Evolutionary conservation across 129 eudicot species (phyloP), one percentile per base, ranked within the genome.

Genomic region (Saussurea involucrata): DNA sequence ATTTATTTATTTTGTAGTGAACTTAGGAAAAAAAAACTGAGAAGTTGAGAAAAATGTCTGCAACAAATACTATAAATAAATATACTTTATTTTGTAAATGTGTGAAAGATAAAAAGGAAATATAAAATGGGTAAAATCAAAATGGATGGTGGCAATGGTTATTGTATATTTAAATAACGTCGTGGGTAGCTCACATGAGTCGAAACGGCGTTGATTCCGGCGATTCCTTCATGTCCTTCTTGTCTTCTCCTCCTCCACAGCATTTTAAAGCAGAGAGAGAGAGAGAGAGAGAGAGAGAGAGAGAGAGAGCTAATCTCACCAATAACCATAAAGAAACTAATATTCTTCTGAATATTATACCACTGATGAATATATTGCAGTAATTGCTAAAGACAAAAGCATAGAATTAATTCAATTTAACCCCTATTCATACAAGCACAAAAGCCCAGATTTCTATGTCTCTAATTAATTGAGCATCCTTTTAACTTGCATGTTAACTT

Each of bases 131-230:
- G 2, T 25, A 0, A 37, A 73, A 73, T 42, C 37, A 71, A 31
- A 76, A 75, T 74, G 24, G 58, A 20, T 71, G n/a, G n/a, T n/a
- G n/a, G n/a, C n/a, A n/a, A n/a, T n/a, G 24, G 10, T 31, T 63
- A 21, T 8, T 57, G 10, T 44, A 73, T 73, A 73, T 57, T 29
- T 29, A 55, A 57, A 73, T 73, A 58, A 73, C 34, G 76, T 78
- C 53, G 82, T 71, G 82, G 82, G 82, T 78, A 67, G 80, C 18
- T 78, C 88, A 73, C 90, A 79, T 79, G 85, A 86, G 84, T 76
- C 94, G 85, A 89, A 82, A 87, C 91, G 91, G 89, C 94, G 91
- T 34, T 82, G 86, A 89, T 86, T 89, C 83, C 86, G 94, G 85
- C 79, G 89, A 89, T 89, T 84, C 89, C 87, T 86, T 89, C 82